Percentiles rank a stretch among this genome's conserved stretches.
Evolutionary conservation across 352 stramenopile genomes (phyloP).

Genomic region (Phytophthora pistaciae): DNA sequence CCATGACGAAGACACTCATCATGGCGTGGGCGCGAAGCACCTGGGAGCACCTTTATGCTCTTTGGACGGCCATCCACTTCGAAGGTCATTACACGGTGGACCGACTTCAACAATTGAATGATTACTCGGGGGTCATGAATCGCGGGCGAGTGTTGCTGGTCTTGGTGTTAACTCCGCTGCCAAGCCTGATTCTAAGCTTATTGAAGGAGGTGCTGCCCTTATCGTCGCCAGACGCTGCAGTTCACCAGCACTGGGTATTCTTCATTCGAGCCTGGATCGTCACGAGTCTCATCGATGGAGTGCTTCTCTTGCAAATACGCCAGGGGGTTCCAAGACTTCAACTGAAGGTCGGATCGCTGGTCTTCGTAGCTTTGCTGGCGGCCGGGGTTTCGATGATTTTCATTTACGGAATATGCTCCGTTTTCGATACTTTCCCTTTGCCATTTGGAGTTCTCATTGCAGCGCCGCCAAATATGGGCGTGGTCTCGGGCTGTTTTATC

Average conservation of each 20-base stretch:
- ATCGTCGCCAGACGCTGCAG: neutral
- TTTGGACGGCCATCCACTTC: neutral
- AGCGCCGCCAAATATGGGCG: neutral
- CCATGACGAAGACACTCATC: too few relatives aligned
- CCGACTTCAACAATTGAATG: neutral
- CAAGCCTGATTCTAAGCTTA: neutral
- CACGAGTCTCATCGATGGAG: neutral
- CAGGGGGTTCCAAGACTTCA: neutral
- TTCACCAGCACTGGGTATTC: neutral
- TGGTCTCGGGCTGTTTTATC: neutral
- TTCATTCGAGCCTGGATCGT: neutral
- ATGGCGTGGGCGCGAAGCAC: neutral
- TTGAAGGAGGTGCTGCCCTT: neutral
- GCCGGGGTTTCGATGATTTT: neutral
- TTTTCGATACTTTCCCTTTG: neutral
- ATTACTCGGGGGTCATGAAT: neutral
- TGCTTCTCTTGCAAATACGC: neutral
- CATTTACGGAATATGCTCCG: neutral
- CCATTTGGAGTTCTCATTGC: neutral
- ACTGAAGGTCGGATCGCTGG: neutral
- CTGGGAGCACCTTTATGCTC: neutral
- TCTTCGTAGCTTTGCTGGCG: neutral
- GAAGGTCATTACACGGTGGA: neutral
- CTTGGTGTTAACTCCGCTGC: neutral
- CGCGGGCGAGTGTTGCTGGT: neutral